These are phyloP conservation scores for Xylaria sp. DNA, from an alignment of 2,329 filamentous ascomycete species.

Conservation along the genomic window DNA sequence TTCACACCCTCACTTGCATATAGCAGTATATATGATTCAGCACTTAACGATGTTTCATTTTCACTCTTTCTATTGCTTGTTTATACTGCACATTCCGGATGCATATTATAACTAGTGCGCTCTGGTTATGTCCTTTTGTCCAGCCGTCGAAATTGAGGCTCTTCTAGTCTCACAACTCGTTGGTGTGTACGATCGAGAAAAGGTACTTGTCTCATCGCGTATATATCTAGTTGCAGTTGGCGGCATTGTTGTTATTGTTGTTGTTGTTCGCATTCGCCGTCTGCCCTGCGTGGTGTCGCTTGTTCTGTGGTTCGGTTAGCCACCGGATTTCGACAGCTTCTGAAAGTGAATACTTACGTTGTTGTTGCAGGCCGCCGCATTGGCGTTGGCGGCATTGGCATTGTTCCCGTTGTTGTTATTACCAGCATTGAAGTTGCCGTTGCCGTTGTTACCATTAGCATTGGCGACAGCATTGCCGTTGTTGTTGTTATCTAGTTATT, in stretches of 20 bases:
- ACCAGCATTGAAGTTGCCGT: slow-evolving; percentile 18
- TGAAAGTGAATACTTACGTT: slow-evolving; percentile 23
- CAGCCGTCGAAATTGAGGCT: not conserved
- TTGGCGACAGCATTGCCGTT: slow-evolving; percentile 26
- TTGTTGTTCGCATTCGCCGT: slow-evolving; percentile 36
- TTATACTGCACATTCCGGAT: slow-evolving; percentile 17
- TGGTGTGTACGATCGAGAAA: too few species aligned
- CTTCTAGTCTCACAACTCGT: not conserved
- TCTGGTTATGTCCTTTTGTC: not conserved
- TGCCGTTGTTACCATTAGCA: slow-evolving; percentile 16
- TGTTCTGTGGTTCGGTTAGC: slow-evolving; percentile 32
- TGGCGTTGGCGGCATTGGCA: slow-evolving; percentile 23
- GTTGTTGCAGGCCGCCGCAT: slow-evolving; percentile 40
- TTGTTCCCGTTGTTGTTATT: slow-evolving; percentile 18
- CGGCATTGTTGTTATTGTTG: slow-evolving; percentile 33
- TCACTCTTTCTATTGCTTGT: slow-evolving; percentile 14
- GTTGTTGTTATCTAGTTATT: slow-evolving; percentile 23
- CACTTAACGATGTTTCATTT: not conserved
- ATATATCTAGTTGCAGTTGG: slow-evolving; percentile 31
- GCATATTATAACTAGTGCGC: not conserved
- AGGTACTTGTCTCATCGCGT: not conserved
- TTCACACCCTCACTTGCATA: not conserved
- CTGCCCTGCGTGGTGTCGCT: slow-evolving; percentile 41
- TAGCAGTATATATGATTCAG: not conserved
- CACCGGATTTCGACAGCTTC: not conserved